phyloP scores from a whole-genome alignment of 1,139 yeast species.

The Petasospora fabianii region DNA sequence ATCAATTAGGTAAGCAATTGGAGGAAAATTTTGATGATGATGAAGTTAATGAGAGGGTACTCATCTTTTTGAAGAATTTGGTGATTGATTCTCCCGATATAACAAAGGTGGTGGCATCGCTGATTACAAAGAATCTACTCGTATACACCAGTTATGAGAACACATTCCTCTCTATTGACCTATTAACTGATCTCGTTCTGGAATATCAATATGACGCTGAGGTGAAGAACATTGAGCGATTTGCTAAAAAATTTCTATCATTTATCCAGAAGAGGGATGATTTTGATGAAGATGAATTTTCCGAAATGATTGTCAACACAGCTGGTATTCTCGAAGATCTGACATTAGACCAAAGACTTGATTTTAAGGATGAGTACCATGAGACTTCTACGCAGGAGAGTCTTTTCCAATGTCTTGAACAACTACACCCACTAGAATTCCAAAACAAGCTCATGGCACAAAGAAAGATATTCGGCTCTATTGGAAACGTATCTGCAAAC shows the following conservation, averaged over 20 bases:
- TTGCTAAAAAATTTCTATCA: conserved; percentile 10
- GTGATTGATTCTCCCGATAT: conserved; percentile 21
- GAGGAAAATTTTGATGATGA: conserved; percentile 19
- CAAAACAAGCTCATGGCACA: conserved; percentile 20
- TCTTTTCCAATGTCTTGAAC: conserved; percentile 10
- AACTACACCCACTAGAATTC: conserved; percentile 12
- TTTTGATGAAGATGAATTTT: conserved; percentile 24
- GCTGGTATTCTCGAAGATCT: conserved; percentile 19
- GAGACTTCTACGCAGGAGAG: conserved; percentile 15
- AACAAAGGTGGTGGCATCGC: conserved; percentile 9
- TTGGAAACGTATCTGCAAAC: conserved; percentile 27
- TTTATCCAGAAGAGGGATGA: conserved; percentile 5
- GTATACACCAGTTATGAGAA: conserved; percentile 13
- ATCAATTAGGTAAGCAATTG: conserved; percentile 10
- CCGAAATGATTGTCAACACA: conserved; percentile 18
- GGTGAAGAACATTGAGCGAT: conserved; percentile 10
- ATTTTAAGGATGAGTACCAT: conserved; percentile 12
- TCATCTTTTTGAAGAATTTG: conserved; percentile 22
- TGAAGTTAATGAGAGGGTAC: conserved; percentile 20
- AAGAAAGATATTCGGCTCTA: conserved; percentile 22
- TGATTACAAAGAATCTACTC: conserved; percentile 14
- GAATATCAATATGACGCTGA: conserved; percentile 7
- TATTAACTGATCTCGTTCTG: conserved; percentile 18
- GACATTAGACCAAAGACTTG: conserved; percentile 16
- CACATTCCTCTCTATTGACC: conserved; percentile 17